These are phyloP conservation scores for Cystofilobasidium bisporidii DNA, from an alignment of 768 basidiomycete genomes.

Conservation along the genomic window DNA sequence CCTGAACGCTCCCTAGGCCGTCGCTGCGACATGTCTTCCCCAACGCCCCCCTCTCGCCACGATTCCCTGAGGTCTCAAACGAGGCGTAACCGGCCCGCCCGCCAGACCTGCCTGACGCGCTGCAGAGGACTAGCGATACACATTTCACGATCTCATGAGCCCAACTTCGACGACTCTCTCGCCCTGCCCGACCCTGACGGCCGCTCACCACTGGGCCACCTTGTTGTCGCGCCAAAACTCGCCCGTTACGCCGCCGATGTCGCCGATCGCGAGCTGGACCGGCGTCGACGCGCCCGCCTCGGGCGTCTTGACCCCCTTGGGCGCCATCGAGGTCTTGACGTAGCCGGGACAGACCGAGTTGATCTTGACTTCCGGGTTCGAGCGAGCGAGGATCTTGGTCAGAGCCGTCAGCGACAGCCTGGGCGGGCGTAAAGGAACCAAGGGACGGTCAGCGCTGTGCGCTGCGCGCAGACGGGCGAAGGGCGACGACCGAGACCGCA, in stretches of 20 bases:
- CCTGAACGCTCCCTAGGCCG: no score
- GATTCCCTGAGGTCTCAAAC: no score
- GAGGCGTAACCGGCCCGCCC: no score
- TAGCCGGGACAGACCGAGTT: slow-evolving; percentile 33
- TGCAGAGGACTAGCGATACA: no score
- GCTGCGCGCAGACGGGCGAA: no score
- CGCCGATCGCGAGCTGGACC: slow-evolving; percentile 30
- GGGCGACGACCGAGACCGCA: neutral
- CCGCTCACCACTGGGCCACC: slow-evolving; percentile 17
- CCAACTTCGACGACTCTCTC: no score
- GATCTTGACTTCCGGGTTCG: slow-evolving; percentile 27
- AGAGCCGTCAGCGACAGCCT: slow-evolving; percentile 28
- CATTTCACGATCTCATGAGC: no score
- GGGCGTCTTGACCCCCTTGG: slow-evolving; percentile 26
- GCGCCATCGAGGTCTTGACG: slow-evolving; percentile 29
- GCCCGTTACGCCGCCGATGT: slow-evolving; percentile 29
- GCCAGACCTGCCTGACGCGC: no score
- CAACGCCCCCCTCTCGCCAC: no score
- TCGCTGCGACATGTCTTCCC: no score
- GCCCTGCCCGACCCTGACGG: no score
- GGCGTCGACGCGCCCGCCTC: slow-evolving; percentile 32
- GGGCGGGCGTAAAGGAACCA: neutral
- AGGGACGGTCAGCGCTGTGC: no score
- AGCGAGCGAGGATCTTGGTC: slow-evolving; percentile 27
- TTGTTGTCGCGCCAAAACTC: slow-evolving; percentile 32